phyloP scores from a whole-genome alignment of 257 asterid genomes.

The Solanum infundibuliforme region DNA sequence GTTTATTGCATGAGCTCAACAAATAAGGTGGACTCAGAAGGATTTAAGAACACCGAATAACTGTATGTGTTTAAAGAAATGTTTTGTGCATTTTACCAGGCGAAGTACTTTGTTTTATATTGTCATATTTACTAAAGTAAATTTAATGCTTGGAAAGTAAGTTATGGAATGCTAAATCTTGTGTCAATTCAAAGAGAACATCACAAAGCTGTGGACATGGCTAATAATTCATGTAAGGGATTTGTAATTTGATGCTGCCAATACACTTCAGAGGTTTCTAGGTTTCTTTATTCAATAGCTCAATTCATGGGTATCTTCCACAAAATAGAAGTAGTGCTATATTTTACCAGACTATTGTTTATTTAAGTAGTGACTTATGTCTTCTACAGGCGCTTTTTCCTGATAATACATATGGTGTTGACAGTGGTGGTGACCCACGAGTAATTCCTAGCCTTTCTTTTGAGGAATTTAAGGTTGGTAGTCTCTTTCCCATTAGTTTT shows the following conservation, averaged over 20 bases:
- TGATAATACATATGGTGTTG: constrained; percentile 92
- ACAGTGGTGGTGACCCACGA: constrained; percentile 98
- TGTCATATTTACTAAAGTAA: neutral
- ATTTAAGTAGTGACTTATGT: neutral
- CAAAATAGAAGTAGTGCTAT: neutral
- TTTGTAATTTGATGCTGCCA: neutral
- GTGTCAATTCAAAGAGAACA: neutral
- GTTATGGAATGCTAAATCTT: neutral
- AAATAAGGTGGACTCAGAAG: neutral
- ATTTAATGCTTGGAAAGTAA: neutral
- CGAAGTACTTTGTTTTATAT: neutral
- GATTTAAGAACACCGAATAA: neutral
- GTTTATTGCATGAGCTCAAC: neutral
- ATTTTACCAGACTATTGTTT: neutral
- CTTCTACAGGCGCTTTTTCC: constrained; percentile 79
- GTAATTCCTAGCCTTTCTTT: constrained; percentile 83
- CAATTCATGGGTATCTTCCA: neutral
- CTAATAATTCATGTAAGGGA: neutral
- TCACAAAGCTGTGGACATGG: neutral
- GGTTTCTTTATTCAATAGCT: neutral
- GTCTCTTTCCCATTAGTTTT: neutral
- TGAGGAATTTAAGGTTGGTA: constrained; percentile 84
- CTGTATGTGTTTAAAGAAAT: neutral
- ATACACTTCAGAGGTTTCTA: neutral
- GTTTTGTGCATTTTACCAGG: neutral